These are phyloP conservation scores for Silene uniflora DNA, from an alignment of 148 eudicot genomes.

Conservation along the genomic window DNA sequence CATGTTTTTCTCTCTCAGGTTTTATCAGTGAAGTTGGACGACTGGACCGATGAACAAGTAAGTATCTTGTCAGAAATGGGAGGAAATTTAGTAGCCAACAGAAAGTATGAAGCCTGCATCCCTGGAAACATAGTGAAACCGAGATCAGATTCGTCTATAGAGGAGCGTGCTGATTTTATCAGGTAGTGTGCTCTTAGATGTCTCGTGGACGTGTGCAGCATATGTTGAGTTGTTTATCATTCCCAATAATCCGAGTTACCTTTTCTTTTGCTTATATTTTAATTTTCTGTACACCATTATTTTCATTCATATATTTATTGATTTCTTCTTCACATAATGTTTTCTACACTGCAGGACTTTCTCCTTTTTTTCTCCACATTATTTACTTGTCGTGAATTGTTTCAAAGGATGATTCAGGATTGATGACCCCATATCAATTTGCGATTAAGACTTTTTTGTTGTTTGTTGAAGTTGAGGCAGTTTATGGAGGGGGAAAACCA, in stretches of 20 bases:
- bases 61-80: constrained; percentile 59
- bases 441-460: not conserved
- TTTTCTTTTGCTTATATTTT: not conserved
- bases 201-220: not conserved
- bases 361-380: not conserved
- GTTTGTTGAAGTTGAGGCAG: too few species aligned
- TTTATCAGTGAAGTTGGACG: constrained; percentile 79
- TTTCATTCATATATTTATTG: not conserved
- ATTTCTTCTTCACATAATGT: not conserved
- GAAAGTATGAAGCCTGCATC: constrained; percentile 67
- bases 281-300: not conserved
- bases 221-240: not conserved
- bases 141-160: constrained; percentile 62
- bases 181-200: constrained; percentile 36
- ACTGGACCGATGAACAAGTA: constrained; percentile 91
- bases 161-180: constrained; percentile 83
- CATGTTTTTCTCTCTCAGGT: constrained; percentile 42
- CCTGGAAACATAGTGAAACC: constrained; percentile 63
- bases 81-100: constrained; percentile 70
- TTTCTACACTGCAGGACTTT: not conserved
- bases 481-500: too few species aligned
- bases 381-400: not conserved
- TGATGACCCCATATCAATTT: not conserved
- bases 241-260: not conserved
- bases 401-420: not conserved